phyloP scores from a whole-genome alignment of 208 protist species.

The Wallacemonas collosoma region DNA sequence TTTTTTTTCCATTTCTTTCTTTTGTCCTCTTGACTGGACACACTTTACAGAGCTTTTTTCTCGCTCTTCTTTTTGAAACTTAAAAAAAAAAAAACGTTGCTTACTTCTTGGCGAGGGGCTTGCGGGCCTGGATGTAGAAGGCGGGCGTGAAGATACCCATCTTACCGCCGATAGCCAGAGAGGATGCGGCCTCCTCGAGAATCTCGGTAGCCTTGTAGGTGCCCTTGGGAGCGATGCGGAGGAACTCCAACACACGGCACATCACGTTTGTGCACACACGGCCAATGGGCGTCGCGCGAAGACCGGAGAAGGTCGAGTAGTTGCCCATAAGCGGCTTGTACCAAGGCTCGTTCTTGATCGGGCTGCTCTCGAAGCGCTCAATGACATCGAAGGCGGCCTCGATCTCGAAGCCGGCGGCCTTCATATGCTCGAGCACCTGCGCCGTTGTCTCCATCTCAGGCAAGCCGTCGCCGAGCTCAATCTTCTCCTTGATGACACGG shows the following conservation, averaged over 20 bases:
- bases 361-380: conserved; percentile 57
- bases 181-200: conserved; percentile 87
- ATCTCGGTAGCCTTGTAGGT: conserved; percentile 87
- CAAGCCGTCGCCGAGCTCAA: conserved; percentile 96
- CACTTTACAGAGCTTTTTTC: background rate
- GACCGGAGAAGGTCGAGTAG: conserved; percentile 70
- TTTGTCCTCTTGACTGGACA: no score
- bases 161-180: conserved; percentile 89
- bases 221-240: conserved; percentile 72
- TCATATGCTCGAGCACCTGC: conserved; percentile 81
- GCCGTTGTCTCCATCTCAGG: conserved; percentile 86
- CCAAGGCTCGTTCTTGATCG: conserved; percentile 88
- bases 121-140: conserved; percentile 89
- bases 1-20: background rate
- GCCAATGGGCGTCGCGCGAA: conserved; percentile 85
- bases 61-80: conserved; percentile 6
- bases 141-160: conserved; percentile 93
- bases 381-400: conserved; percentile 77
- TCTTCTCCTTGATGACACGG: conserved; percentile 87
- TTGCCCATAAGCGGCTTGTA: conserved; percentile 83
- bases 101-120: conserved; percentile 56
- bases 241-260: conserved; percentile 76
- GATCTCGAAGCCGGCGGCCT: conserved; percentile 93
- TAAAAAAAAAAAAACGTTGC: background rate
- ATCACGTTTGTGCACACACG: conserved; percentile 78